phyloP scores from a whole-genome alignment of 495 filamentous ascomycete species.

The Penicillium salamii region DNA sequence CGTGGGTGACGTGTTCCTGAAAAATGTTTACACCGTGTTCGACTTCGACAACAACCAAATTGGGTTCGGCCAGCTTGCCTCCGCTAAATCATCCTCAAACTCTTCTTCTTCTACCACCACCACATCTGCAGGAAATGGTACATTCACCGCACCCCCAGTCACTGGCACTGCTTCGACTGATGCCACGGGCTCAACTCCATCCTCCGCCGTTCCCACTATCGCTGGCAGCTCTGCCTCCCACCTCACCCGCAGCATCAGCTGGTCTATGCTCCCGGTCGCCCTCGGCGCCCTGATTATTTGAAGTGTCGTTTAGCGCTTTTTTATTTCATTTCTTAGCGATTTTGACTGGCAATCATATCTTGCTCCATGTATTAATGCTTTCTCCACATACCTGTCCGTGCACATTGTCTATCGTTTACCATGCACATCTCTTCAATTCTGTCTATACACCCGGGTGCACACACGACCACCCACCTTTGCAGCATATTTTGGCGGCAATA shows the following conservation, averaged over 20 bases:
- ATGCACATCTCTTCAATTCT: slow-evolving; percentile 6
- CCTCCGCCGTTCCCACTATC: slow-evolving; percentile 2
- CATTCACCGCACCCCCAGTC: slow-evolving; percentile 10
- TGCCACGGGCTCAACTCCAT: neutral
- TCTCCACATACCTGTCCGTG: neutral
- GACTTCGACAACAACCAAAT: slow-evolving; percentile 57
- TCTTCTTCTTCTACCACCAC: neutral
- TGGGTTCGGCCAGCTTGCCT: slow-evolving; percentile 33
- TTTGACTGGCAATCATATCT: slow-evolving; percentile 3
- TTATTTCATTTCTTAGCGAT: neutral
- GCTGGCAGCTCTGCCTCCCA: slow-evolving; percentile 11
- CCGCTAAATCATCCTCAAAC: neutral
- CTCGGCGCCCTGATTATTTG: slow-evolving; percentile 12
- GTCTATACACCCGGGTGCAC: slow-evolving; percentile 7
- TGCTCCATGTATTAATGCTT: slow-evolving; percentile 1
- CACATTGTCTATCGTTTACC: neutral
- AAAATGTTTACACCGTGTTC: slow-evolving; percentile 88
- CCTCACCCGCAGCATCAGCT: slow-evolving; percentile 9
- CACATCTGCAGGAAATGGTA: slow-evolving; percentile 12
- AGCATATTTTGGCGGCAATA: neutral
- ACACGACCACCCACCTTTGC: slow-evolving; percentile 1
- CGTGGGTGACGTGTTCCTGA: slow-evolving; percentile 78
- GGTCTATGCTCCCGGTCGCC: slow-evolving; percentile 9
- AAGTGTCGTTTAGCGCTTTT: slow-evolving; percentile 1
- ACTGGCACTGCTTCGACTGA: slow-evolving; percentile 10